These are phyloP conservation scores for Saturnispora mendoncae DNA, from an alignment of 805 yeast genomes.

Conservation along the genomic window DNA sequence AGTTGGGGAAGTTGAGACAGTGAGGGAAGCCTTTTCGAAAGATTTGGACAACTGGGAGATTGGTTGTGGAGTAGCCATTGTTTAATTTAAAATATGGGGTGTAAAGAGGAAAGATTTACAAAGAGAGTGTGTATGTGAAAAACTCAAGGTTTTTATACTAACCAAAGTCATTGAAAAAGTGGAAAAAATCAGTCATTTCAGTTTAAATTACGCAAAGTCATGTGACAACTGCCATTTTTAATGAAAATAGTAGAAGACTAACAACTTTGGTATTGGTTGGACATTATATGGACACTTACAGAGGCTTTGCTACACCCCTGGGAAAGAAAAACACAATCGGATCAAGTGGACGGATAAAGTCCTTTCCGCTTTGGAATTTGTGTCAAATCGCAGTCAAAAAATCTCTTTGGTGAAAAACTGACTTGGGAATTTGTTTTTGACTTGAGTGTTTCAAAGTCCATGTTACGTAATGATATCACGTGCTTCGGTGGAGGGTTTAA, in stretches of 20 bases:
- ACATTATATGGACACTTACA: not conserved
- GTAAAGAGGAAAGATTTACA: too few species aligned
- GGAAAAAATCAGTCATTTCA: constrained; percentile 1
- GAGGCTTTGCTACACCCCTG: not conserved
- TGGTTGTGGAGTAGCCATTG: constrained; percentile 63
- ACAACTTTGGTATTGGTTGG: not conserved
- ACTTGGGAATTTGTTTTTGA: not conserved
- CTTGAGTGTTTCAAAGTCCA: too few species aligned
- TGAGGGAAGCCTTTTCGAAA: constrained; percentile 42
- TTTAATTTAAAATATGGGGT: too few species aligned
- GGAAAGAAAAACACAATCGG: not conserved
- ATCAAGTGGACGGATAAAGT: not conserved
- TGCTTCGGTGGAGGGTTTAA: not conserved
- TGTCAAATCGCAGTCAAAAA: not conserved
- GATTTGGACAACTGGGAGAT: constrained; percentile 45
- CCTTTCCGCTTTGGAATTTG: too few species aligned
- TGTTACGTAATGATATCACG: too few species aligned
- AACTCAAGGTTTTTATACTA: too few species aligned
- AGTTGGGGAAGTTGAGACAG: constrained; percentile 80
- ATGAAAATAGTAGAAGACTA: not conserved
- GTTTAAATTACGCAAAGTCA: constrained; percentile 2
- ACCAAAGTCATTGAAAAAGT: too few species aligned
- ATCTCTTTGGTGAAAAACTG: too few species aligned
- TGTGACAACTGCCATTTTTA: not conserved
- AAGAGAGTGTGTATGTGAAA: not conserved